Conservation (phyloP, 2,329 filamentous ascomycete species). For the Diaporthe citriasiana region DNA sequence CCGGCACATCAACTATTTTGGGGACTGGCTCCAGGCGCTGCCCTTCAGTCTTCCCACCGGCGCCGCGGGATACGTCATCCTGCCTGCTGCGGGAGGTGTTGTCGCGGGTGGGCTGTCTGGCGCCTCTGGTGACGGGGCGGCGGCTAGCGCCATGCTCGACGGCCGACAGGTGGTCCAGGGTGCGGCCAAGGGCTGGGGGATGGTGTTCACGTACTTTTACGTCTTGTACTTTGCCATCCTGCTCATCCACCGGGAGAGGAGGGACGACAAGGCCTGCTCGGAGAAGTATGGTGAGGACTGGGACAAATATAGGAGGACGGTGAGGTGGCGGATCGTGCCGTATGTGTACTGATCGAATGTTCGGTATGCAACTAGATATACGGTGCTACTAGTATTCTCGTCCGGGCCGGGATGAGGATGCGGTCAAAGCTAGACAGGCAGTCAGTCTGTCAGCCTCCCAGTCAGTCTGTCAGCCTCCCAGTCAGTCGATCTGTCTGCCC, state of each 20-base stretch:
- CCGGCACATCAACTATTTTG: conserved; percentile 92
- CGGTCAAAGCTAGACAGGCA: neutral
- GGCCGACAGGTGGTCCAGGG: conserved; percentile 76
- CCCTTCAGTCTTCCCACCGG: conserved; percentile 87
- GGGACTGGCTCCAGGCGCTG: conserved; percentile 92
- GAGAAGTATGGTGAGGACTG: conserved; percentile 91
- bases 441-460: neutral
- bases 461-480: neutral
- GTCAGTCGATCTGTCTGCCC: neutral
- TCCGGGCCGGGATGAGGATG: conserved; percentile 13
- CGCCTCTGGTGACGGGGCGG: conserved; percentile 10
- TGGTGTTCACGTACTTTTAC: conserved; percentile 90
- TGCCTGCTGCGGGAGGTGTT: conserved; percentile 64
- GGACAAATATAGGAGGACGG: conserved; percentile 83
- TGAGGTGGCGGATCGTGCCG: conserved; percentile 83
- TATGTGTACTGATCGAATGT: conserved; percentile 76
- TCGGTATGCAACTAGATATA: too few species aligned
- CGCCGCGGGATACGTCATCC: conserved; percentile 81
- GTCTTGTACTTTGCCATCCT: conserved; percentile 88
- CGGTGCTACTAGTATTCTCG: too few species aligned
- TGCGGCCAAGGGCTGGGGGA: conserved; percentile 81
- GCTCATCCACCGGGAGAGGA: conserved; percentile 83
- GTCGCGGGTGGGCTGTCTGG: conserved; percentile 62
- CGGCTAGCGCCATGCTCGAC: conserved; percentile 63
- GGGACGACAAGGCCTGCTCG: conserved; percentile 88